These are phyloP conservation scores for Morella rubra DNA, from an alignment of 306 rosid genomes.

Conservation along the genomic window DNA sequence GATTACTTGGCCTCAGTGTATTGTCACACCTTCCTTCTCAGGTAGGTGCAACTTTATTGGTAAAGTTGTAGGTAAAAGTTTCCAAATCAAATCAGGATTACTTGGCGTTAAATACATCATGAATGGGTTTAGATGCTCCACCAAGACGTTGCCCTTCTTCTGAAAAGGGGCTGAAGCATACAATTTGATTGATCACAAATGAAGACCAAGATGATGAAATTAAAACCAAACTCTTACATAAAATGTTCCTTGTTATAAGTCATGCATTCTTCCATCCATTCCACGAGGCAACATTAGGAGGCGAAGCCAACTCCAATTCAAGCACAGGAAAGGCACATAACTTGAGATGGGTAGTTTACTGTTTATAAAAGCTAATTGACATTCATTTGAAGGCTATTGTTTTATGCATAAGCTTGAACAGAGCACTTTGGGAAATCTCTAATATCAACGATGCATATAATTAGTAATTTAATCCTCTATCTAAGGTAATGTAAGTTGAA, in stretches of 20 bases:
- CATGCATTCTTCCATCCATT: not conserved
- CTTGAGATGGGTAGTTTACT: not conserved
- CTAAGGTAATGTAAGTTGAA: too few species aligned
- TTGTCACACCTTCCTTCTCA: not conserved
- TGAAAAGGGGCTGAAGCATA: not conserved
- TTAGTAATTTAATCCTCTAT: too few species aligned
- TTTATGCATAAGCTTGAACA: not conserved
- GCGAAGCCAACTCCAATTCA: not conserved
- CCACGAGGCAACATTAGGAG: not conserved
- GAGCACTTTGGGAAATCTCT: not conserved
- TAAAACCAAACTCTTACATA: not conserved
- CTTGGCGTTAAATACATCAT: not conserved
- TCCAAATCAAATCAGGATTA: not conserved
- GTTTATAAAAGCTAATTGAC: not conserved
- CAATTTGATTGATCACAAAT: not conserved
- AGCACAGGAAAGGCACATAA: not conserved
- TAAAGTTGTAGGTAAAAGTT: not conserved
- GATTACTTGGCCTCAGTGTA: not conserved
- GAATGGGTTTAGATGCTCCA: conserved; percentile 3
- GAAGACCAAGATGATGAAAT: not conserved
- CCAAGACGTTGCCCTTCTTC: conserved; percentile 3
- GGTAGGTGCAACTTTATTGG: not conserved
- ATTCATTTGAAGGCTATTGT: not conserved
- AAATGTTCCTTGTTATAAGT: not conserved
- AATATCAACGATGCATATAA: not conserved